Evolutionary conservation across 1,284 basidiomycete species (phyloP).

Genomic region (Wallemia mellicola): DNA sequence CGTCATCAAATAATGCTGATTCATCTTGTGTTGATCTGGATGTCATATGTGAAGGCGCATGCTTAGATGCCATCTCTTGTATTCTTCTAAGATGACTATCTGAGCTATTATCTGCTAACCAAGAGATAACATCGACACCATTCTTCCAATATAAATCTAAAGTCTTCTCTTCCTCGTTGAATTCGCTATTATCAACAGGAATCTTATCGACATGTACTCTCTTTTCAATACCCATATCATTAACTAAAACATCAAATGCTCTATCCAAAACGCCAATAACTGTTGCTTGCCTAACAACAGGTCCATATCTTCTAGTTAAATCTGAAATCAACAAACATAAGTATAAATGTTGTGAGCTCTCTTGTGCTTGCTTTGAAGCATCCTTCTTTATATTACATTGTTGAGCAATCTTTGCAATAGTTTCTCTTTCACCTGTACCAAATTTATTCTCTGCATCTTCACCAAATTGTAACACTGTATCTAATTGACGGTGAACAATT

Average conservation of each 20-base stretch:
- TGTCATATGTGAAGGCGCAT: conserved; percentile 49
- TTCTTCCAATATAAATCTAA: conserved; percentile 43
- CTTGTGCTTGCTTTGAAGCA: conserved; percentile 68
- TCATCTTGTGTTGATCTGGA: conserved; percentile 53
- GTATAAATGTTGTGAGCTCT: conserved; percentile 83
- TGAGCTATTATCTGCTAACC: conserved; percentile 66
- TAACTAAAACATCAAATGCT: conserved; percentile 59
- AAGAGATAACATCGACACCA: conserved; percentile 50
- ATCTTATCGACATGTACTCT: conserved; percentile 95
- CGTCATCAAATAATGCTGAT: conserved; percentile 60
- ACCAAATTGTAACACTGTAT: conserved; percentile 47
- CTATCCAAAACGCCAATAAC: conserved; percentile 82
- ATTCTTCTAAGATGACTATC: conserved; percentile 77
- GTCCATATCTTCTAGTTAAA: conserved; percentile 73
- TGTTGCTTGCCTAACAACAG: conserved; percentile 68
- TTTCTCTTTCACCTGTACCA: conserved; percentile 77
- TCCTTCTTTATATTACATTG: conserved; percentile 50
- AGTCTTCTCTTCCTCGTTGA: conserved; percentile 67
- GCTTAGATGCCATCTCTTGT: conserved; percentile 55
- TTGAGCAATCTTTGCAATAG: conserved; percentile 86
- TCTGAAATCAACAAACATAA: conserved; percentile 77
- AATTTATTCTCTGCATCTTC: conserved; percentile 52
- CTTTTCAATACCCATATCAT: conserved; percentile 36
- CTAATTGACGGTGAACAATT: conserved; percentile 83
- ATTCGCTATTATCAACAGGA: conserved; percentile 79